Conservation (phyloP, 108 stramenopile species). For the Cyclotella sp. region DNA sequence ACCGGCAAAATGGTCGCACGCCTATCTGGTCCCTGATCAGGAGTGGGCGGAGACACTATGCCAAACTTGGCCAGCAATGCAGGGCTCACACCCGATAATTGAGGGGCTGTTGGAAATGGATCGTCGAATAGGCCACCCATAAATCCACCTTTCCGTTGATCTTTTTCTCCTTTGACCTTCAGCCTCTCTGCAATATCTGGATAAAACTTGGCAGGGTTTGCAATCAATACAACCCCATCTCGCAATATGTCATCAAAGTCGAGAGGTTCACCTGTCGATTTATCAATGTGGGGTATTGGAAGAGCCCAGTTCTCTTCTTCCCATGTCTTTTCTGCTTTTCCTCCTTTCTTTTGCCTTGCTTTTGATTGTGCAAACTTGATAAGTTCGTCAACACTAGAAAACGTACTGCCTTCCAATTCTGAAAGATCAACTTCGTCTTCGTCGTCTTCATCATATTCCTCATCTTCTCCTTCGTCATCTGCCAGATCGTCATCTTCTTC, state of each 20-base stretch:
- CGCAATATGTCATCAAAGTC: slow-evolving; percentile 49
- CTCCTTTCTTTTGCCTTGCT: slow-evolving; percentile 39
- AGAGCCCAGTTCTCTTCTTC: slow-evolving; percentile 65
- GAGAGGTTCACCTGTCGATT: slow-evolving; percentile 29
- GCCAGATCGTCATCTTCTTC: slow-evolving; percentile 57
- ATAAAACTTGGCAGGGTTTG: slow-evolving; percentile 82
- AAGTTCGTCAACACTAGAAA: slow-evolving; percentile 67
- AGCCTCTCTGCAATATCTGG: slow-evolving; percentile 37
- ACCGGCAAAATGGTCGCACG: slow-evolving; percentile 85
- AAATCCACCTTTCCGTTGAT: slow-evolving; percentile 17
- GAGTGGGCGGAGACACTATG: slow-evolving; percentile 73
- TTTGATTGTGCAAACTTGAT: slow-evolving; percentile 66
- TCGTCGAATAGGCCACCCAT: slow-evolving; percentile 41
- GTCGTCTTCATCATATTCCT: slow-evolving; percentile 32
- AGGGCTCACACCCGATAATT: slow-evolving; percentile 31
- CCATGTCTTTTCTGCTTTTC: slow-evolving; percentile 29
- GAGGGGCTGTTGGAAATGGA: slow-evolving; percentile 35
- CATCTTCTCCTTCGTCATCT: slow-evolving; percentile 55
- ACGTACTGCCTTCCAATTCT: slow-evolving; percentile 35
- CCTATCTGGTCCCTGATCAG: slow-evolving; percentile 82
- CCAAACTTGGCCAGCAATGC: slow-evolving; percentile 80
- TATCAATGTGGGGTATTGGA: slow-evolving; percentile 47
- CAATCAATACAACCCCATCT: slow-evolving; percentile 69
- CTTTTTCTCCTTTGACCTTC: slow-evolving; percentile 24
- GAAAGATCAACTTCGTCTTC: slow-evolving; percentile 39